Conservation (phyloP, 805 yeast species). For the Allodekkera sacchari region DNA sequence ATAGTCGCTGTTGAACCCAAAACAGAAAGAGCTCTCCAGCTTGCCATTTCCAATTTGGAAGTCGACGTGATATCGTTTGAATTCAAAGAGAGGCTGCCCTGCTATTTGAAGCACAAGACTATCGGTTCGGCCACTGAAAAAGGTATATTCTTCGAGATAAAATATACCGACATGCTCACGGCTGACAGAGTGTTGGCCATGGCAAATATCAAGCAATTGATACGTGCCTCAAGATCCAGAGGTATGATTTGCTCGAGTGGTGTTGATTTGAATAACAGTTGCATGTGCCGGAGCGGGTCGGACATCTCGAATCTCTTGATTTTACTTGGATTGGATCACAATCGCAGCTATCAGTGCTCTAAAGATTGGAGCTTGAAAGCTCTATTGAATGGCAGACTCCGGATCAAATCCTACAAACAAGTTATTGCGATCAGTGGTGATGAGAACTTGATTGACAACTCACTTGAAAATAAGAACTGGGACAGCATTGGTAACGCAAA, state of each 20-base stretch:
- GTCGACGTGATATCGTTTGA: constrained; percentile 76
- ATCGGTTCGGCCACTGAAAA: constrained; percentile 75
- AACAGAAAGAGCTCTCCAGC: constrained; percentile 69
- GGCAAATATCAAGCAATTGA: constrained; percentile 61
- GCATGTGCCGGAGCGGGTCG: constrained; percentile 51
- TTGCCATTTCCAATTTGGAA: constrained; percentile 69
- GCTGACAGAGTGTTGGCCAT: constrained; percentile 50
- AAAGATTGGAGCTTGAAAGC: constrained; percentile 55
- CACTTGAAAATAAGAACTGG: constrained; percentile 14
- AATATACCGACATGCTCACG: constrained; percentile 48
- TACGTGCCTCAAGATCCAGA: constrained; percentile 72
- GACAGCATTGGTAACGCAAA: constrained; percentile 8
- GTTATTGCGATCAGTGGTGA: constrained; percentile 53
- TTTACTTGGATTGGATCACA: constrained; percentile 62
- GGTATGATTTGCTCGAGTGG: constrained; percentile 81
- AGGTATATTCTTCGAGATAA: constrained; percentile 77
- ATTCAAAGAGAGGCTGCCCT: constrained; percentile 56
- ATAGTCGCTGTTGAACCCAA: constrained; percentile 74
- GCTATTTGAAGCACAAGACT: constrained; percentile 73
- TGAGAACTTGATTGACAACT: constrained; percentile 19
- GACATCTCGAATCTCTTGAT: constrained; percentile 62
- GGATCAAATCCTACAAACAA: constrained; percentile 72
- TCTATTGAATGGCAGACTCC: constrained; percentile 63
- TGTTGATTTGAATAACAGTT: constrained; percentile 37
- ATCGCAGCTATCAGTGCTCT: constrained; percentile 51